A percentile compares a stretch with the other conserved stretches of the same genome.
Conservation (phyloP, 140 eudicot genomes). For the Erigeron philadelphicus region DNA sequence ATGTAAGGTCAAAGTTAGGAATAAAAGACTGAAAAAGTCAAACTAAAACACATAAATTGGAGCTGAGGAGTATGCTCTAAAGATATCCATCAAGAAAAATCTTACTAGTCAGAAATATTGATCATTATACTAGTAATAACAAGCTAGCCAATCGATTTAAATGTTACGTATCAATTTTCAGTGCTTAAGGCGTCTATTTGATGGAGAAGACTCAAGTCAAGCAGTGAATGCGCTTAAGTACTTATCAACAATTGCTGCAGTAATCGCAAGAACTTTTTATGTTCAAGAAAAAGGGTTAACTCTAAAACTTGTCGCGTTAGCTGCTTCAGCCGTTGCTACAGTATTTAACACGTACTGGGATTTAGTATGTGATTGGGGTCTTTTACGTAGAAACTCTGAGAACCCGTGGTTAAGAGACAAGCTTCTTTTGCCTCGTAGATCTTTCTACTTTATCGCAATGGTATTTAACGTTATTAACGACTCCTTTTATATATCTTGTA, state of each 20-base stretch:
- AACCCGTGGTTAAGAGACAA: slow-evolving; percentile 74
- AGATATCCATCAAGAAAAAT: background rate
- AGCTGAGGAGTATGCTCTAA: too few species aligned
- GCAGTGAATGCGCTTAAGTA: slow-evolving; percentile 48
- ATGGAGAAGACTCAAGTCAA: slow-evolving; percentile 50
- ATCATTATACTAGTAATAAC: too few species aligned
- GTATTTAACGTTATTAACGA: slow-evolving; percentile 21
- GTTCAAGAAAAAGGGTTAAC: slow-evolving; percentile 27
- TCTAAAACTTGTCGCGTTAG: slow-evolving; percentile 29
- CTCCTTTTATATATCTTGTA: background rate
- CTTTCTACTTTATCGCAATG: slow-evolving; percentile 59
- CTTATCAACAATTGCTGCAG: slow-evolving; percentile 41
- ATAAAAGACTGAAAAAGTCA: too few species aligned
- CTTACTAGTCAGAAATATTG: background rate
- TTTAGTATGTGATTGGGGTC: slow-evolving; percentile 70
- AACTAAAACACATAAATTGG: too few species aligned
- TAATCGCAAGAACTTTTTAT: slow-evolving; percentile 40
- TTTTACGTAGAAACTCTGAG: slow-evolving; percentile 46
- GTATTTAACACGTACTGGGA: slow-evolving; percentile 58
- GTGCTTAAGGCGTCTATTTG: slow-evolving; percentile 49
- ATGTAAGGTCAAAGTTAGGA: too few species aligned
- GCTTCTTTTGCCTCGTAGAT: slow-evolving; percentile 47
- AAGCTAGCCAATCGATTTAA: background rate
- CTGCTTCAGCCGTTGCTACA: slow-evolving; percentile 34
- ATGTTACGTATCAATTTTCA: slow-evolving; percentile 11